Percentiles rank a stretch among this genome's conserved stretches.
These are phyloP conservation scores for Trichophyton rubrum DNA, from an alignment of 2,329 filamentous ascomycete species.

Conservation along the genomic window DNA sequence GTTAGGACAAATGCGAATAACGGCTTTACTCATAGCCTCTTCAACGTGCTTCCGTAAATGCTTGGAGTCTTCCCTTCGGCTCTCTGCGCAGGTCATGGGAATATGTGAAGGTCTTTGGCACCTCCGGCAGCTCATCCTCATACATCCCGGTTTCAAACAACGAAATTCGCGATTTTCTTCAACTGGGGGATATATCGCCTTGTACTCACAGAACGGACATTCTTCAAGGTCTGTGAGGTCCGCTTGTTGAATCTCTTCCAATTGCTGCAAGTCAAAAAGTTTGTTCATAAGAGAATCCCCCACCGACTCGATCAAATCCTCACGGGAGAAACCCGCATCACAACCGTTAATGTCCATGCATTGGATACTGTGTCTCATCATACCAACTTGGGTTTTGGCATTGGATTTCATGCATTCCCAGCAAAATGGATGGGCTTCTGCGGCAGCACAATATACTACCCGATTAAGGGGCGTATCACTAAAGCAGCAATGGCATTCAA, in stretches of 20 bases:
- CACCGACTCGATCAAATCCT: slow-evolving; percentile 46
- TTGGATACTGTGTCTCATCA: slow-evolving; percentile 52
- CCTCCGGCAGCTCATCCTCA: slow-evolving; percentile 51
- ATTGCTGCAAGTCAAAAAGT: slow-evolving; percentile 59
- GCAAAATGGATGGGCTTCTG: slow-evolving; percentile 55
- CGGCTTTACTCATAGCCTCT: slow-evolving; percentile 69
- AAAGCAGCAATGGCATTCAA: slow-evolving; percentile 65
- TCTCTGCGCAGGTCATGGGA: slow-evolving; percentile 59
- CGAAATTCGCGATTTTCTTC: slow-evolving; percentile 60
- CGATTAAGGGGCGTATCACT: slow-evolving; percentile 52
- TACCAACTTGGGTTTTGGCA: slow-evolving; percentile 56
- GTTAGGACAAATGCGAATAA: slow-evolving; percentile 57
- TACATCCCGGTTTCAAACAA: slow-evolving; percentile 56
- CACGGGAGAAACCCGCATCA: slow-evolving; percentile 44
- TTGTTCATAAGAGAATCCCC: slow-evolving; percentile 46
- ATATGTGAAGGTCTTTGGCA: slow-evolving; percentile 60
- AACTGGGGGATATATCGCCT: slow-evolving; percentile 56
- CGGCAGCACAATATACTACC: slow-evolving; percentile 54
- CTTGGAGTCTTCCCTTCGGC: slow-evolving; percentile 45
- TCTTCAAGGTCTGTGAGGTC: slow-evolving; percentile 58
- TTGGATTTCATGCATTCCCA: slow-evolving; percentile 50
- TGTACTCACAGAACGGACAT: slow-evolving; percentile 74
- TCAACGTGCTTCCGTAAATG: slow-evolving; percentile 57
- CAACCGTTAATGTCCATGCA: slow-evolving; percentile 64
- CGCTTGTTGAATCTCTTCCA: slow-evolving; percentile 55